These are phyloP conservation scores for Rhododendron mucronatum DNA, from an alignment of 148 eudicot species.

Conservation along the genomic window DNA sequence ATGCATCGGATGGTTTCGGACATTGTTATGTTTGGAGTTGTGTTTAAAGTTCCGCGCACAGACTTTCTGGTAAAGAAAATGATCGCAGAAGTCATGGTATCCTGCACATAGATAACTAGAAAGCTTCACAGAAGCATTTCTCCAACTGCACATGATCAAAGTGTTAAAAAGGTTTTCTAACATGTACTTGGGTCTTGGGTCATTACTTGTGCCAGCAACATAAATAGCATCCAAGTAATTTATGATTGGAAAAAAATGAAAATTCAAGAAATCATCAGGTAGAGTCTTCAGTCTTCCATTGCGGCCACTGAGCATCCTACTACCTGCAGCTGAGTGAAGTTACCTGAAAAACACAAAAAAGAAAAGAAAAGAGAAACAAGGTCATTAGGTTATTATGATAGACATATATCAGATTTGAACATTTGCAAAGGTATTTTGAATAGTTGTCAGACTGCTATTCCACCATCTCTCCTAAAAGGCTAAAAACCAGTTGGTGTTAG, in stretches of 20 bases:
- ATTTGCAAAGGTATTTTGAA: neutral
- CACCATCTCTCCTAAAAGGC: no score
- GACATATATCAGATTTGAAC: neutral
- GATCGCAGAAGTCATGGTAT: neutral
- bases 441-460: neutral
- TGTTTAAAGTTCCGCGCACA: neutral
- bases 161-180: neutral
- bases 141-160: slow-evolving; percentile 11
- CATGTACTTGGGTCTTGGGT: neutral
- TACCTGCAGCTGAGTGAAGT: neutral
- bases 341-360: slow-evolving; percentile 9
- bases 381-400: neutral
- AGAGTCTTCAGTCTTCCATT: slow-evolving; percentile 5
- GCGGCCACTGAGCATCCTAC: neutral
- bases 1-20: neutral
- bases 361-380: neutral
- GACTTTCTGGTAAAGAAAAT: neutral
- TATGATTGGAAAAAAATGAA: neutral
- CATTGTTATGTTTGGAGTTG: neutral
- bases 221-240: neutral
- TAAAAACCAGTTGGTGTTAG: no score
- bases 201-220: slow-evolving; percentile 5
- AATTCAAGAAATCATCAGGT: neutral
- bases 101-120: neutral
- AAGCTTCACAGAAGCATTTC: slow-evolving; percentile 3